Conservation (phyloP, 768 basidiomycete genomes). For the Hebeloma cylindrosporum region DNA sequence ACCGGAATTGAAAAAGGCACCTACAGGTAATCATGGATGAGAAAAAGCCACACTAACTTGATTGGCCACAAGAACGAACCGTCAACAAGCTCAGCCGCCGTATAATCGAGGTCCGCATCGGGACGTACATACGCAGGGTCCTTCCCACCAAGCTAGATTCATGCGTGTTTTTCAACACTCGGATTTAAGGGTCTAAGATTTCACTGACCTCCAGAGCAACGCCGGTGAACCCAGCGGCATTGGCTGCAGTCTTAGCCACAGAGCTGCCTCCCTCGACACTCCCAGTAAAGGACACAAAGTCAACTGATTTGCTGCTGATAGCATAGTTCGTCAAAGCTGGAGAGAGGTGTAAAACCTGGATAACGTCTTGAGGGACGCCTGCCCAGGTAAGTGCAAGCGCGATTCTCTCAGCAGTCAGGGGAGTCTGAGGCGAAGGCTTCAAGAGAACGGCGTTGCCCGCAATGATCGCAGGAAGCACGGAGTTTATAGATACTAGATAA, state of each 20-base stretch:
- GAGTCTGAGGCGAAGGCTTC: constrained; percentile 97
- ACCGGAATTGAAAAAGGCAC: constrained; percentile 95
- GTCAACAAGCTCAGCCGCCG: constrained; percentile 86
- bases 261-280: constrained; percentile 72
- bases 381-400: constrained; percentile 66
- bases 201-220: constrained; percentile 79
- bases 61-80: constrained; percentile 62
- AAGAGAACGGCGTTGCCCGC: constrained; percentile 89
- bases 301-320: constrained; percentile 63
- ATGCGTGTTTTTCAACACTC: no score
- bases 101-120: constrained; percentile 84
- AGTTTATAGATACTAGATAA: constrained; percentile 88
- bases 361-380: constrained; percentile 72
- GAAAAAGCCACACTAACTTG: not conserved
- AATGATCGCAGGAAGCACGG: constrained; percentile 87
- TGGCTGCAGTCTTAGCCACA: constrained; percentile 69
- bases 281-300: constrained; percentile 92
- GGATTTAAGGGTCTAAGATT: no score
- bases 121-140: constrained; percentile 94
- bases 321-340: constrained; percentile 58
- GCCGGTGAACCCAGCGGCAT: constrained; percentile 75
- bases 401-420: constrained; percentile 82
- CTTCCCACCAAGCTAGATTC: constrained; percentile 84
- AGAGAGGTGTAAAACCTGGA: constrained; percentile 77
- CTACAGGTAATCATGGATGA: constrained; percentile 34